A percentile compares a stretch with the other conserved stretches of the same genome.
These are phyloP conservation scores for Corynespora cassiicola DNA, from an alignment of 2,329 filamentous ascomycete species.

Conservation along the genomic window DNA sequence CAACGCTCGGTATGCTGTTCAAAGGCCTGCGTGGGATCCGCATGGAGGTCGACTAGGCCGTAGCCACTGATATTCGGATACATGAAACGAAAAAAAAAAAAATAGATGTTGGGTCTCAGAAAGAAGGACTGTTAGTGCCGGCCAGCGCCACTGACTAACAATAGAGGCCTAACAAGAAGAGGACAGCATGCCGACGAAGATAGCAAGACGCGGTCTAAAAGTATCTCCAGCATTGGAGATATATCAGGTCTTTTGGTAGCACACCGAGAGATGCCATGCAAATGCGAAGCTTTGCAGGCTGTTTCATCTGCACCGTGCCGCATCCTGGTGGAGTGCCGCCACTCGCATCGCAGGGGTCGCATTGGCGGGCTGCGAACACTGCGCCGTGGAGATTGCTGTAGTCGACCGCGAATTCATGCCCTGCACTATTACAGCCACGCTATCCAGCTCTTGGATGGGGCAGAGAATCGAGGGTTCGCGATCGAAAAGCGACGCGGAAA, in stretches of 20 bases:
- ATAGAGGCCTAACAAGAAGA: slow-evolving; percentile 1
- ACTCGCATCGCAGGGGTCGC: no score
- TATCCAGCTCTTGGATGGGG: no score
- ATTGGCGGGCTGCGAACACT: no score
- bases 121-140: not conserved
- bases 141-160: not conserved
- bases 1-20: slow-evolving; percentile 21
- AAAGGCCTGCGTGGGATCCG: slow-evolving; percentile 28
- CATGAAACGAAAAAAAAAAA: no score
- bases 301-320: slow-evolving; percentile 12
- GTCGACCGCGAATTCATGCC: no score
- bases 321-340: slow-evolving; percentile 4
- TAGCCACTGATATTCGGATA: slow-evolving; percentile 3
- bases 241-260: slow-evolving; percentile 1
- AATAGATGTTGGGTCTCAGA: no score
- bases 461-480: no score
- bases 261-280: not conserved
- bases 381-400: no score
- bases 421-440: no score
- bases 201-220: slow-evolving; percentile 6
- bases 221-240: slow-evolving; percentile 1
- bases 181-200: slow-evolving; percentile 8
- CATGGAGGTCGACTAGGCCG: slow-evolving; percentile 21
- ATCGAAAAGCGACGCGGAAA: no score
- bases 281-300: not conserved